These are phyloP conservation scores for Candida berthetii DNA, from an alignment of 805 yeast genomes.

Conservation along the genomic window DNA sequence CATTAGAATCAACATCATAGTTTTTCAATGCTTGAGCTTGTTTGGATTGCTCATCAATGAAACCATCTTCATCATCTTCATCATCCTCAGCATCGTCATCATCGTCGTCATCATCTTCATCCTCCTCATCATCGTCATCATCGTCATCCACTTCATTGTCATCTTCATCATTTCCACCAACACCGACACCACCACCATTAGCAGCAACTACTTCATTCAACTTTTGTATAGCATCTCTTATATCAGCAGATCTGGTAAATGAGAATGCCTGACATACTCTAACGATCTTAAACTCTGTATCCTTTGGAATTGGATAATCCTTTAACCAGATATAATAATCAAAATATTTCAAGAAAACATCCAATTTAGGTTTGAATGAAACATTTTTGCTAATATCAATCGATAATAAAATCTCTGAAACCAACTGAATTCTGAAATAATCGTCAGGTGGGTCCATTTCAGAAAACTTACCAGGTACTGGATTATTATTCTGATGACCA, in stretches of 20 bases:
- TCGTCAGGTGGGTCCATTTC: slow-evolving; percentile 59
- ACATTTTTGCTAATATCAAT: slow-evolving; percentile 14
- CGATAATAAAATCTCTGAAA: slow-evolving; percentile 34
- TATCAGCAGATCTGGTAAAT: slow-evolving; percentile 27
- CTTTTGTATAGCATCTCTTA: slow-evolving; percentile 36
- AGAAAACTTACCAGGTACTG: slow-evolving; percentile 33
- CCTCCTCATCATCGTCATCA: neutral
- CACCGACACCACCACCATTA: slow-evolving; percentile 17
- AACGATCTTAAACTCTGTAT: slow-evolving; percentile 46
- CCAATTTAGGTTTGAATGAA: slow-evolving; percentile 19
- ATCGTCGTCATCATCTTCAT: slow-evolving; percentile 4
- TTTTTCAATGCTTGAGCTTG: slow-evolving; percentile 15
- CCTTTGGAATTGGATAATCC: slow-evolving; percentile 55
- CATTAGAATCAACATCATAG: slow-evolving; percentile 7
- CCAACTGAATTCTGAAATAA: slow-evolving; percentile 64
- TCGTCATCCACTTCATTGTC: neutral
- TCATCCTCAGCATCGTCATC: slow-evolving; percentile 13
- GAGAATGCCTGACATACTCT: slow-evolving; percentile 33
- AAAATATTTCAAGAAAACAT: slow-evolving; percentile 46
- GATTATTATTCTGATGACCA: slow-evolving; percentile 61
- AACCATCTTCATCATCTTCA: slow-evolving; percentile 20
- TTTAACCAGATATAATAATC: slow-evolving; percentile 70
- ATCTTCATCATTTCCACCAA: neutral
- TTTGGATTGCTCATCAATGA: slow-evolving; percentile 25
- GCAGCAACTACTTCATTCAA: slow-evolving; percentile 27